Base-by-base conservation (phyloP, 1,284 basidiomycete genomes). In the Sporisorium scitamineum region DNA sequence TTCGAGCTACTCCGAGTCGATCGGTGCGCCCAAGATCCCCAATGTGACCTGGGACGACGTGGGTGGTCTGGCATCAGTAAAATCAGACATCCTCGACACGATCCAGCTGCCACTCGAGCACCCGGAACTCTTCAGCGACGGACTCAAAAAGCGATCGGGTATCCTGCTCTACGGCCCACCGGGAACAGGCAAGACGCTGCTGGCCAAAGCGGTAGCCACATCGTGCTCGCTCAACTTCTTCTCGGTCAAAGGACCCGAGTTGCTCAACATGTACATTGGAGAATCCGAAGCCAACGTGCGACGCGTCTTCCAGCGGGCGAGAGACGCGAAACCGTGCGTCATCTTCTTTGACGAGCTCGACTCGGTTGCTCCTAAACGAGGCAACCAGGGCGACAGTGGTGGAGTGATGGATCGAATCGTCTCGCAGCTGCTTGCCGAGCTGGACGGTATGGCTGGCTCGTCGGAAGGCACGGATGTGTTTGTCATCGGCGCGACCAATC, bases 31-130 rank as follows among this genome's bases (percentile, higher is more conserved):
- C 0, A 95, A 93, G 81, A 99, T 99, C 56, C 97, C 97, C 1
- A 93, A 90, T 71, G 95, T 99, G 0, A 90, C 93, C 0, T 99
- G 97, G 97, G 94, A 98, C 86, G 97, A 99, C 84, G 92, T 99
- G 16, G 97, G 97, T 44, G 97, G 97, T 8, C 88, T 99, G 20
- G 91, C 91, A 1, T 88, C 89, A 70, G 94, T 98, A 65, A 99
- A 98, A 86, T 86, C 90, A 47, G 96, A 98, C 80, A 98, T 99
- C 63, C 88, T 99, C 76, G 96, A 99, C 81, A 99, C 96, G 18
- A 94, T 99, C 52, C 95, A 99, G 84, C 88, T 99, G 4, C 97
- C 97, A 0, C 88, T 99, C 27, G 93, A 97, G 67, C 91, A 94
- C 83, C 96, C 97, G 2, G 95, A 98, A 80, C 87, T 99, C 1